These are phyloP conservation scores for Omphalotus olearius DNA, from an alignment of 1,284 basidiomycete species.

Conservation along the genomic window DNA sequence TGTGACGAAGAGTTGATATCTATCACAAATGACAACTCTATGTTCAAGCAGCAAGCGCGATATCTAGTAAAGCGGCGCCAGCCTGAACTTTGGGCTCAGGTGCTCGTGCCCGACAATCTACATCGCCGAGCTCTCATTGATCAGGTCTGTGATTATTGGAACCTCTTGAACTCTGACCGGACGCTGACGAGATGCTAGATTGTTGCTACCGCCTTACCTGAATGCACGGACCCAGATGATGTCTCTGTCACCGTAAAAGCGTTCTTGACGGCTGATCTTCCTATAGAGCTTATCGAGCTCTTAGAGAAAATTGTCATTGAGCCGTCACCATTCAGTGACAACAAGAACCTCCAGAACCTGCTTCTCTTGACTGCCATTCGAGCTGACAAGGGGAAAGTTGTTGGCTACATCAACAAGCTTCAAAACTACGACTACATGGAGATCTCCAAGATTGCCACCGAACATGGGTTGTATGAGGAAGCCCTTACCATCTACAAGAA, in stretches of 20 bases:
- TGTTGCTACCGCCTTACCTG: constrained; percentile 91
- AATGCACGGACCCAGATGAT: constrained; percentile 98
- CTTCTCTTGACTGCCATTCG: constrained; percentile 95
- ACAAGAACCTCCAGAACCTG: constrained; percentile 93
- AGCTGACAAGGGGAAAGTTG: constrained; percentile 98
- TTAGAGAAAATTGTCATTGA: constrained; percentile 99
- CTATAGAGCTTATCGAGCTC: constrained; percentile 95
- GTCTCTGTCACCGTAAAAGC: constrained; percentile 99
- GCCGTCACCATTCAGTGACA: constrained; percentile 96
- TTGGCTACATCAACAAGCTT: constrained; percentile 97
- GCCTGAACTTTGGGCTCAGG: constrained; percentile 95
- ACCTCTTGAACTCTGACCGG: neutral
- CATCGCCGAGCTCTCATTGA: constrained; percentile 94
- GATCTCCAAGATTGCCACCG: constrained; percentile 96
- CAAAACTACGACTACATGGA: constrained; percentile 94
- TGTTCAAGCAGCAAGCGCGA: constrained; percentile 99
- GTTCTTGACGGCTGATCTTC: constrained; percentile 96
- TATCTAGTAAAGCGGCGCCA: constrained; percentile 97
- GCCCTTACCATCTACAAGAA: constrained; percentile 97
- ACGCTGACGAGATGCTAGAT: constrained; percentile 44
- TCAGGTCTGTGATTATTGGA: constrained; percentile 56
- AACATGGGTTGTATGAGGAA: constrained; percentile 95
- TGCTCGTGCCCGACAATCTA: constrained; percentile 86
- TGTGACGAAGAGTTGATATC: constrained; percentile 97
- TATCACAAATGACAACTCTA: constrained; percentile 99